phyloP scores from a whole-genome alignment of 1,284 basidiomycete genomes.

The Cryptococcus maquisensis region DNA sequence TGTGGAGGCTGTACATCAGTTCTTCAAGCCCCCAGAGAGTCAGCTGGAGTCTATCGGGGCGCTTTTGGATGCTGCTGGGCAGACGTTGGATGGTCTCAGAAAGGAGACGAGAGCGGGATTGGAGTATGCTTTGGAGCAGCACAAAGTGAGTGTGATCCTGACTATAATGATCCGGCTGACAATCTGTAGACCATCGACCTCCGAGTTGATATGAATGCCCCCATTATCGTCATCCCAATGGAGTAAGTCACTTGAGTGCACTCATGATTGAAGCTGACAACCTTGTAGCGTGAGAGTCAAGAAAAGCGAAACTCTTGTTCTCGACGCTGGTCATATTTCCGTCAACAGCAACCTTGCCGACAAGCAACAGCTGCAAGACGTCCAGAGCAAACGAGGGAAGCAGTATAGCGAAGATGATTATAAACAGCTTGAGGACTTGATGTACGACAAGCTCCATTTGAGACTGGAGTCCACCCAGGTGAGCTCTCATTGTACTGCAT shows the following conservation, averaged over 20 bases:
- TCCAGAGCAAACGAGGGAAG: conserved; percentile 80
- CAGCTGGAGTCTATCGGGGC: conserved; percentile 95
- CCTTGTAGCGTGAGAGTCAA: conserved; percentile 60
- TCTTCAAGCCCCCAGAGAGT: conserved; percentile 91
- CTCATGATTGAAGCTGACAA: conserved; percentile 1
- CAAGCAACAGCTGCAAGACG: conserved; percentile 72
- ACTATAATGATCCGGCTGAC: background rate
- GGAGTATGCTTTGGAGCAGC: conserved; percentile 72
- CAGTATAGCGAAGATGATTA: conserved; percentile 89
- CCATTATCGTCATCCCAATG: conserved; percentile 96
- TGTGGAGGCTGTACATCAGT: conserved; percentile 84
- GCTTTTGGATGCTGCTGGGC: conserved; percentile 82
- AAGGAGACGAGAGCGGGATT: conserved; percentile 94
- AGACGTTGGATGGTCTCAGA: conserved; percentile 89
- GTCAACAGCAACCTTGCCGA: conserved; percentile 86
- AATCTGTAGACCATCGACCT: conserved; percentile 76
- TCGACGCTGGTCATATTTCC: conserved; percentile 96
- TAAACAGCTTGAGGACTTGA: conserved; percentile 78
- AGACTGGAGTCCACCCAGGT: conserved; percentile 88
- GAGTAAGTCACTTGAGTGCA: conserved; percentile 51
- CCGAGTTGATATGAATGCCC: conserved; percentile 93
- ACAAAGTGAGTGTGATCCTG: conserved; percentile 32
- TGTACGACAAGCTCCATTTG: conserved; percentile 92
- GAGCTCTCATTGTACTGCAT: conserved; percentile 8
- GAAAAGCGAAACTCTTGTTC: conserved; percentile 78